Evolutionary conservation across 2,329 filamentous ascomycete genomes (phyloP), one percentile per base, ranked within the genome.

Genomic region (Penicillium italicum): DNA sequence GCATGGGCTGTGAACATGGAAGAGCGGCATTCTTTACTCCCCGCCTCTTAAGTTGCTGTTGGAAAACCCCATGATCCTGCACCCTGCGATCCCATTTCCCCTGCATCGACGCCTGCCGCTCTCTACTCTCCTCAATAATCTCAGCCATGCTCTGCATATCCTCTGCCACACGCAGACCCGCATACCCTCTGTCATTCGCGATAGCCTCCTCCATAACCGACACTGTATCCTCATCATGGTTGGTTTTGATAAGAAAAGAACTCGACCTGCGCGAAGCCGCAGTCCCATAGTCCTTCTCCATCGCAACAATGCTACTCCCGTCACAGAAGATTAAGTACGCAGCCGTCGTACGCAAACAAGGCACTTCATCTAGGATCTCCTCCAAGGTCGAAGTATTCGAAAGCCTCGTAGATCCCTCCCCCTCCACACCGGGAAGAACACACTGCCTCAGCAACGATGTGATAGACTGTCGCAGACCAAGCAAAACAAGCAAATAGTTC

Each of bases 291-390:
- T 86, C 83, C 63, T 86, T 85, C 60, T 85, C 82, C 44, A 86
- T 72, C 0, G 81, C 73, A 1, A 77, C 66, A 2, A 79, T 79
- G 42, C 74, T 69, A 0, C 56, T 51, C 0, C 80, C 81, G 44
- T 83, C 76, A 59, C 80, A 80, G 58, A 85, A 77, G 30, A 80
- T 79, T 2, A 86, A 62, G 62, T 86, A 86, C 36, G 81, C 82
- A 2, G 82, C 81, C 16, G 83, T 80, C 0, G 79, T 80, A 1
- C 70, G 74, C 3, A 72, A 65, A 0, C 58, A 56, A 3, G 76
- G 69, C 1, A 83, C 62, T 1, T 47, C 56, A 6, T 60, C 52
- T 12, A 69, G 55, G 12, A 79, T 69, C 1, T 69, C 54, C 7
- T 50, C 44, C 8, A 72, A 34, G 3, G 62, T 61, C 14, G 58